Conservation (phyloP, 371 early-diverging fungal genomes). For the Mucor piriformis region DNA sequence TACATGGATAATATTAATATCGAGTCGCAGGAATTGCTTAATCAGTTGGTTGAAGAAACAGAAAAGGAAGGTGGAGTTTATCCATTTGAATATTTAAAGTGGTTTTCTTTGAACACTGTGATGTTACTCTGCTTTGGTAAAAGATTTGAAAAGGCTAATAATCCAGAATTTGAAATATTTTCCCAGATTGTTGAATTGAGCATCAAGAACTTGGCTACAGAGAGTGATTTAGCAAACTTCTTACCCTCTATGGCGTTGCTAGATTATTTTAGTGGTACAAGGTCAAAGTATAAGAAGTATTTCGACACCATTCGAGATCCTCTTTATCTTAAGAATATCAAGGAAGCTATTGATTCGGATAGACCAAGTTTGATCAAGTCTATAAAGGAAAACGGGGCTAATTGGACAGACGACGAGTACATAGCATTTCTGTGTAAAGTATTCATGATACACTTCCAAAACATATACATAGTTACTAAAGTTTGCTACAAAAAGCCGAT, state of each 20-base stretch:
- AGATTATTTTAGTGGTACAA: conserved; percentile 6
- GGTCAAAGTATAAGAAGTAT: conserved; percentile 5
- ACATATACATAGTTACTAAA: too few relatives aligned
- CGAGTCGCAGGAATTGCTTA: background rate
- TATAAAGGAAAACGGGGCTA: background rate
- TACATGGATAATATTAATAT: conserved; percentile 1
- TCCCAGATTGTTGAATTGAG: background rate
- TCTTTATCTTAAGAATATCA: background rate
- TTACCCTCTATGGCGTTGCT: conserved; percentile 1
- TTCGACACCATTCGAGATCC: background rate
- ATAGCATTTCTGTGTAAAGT: conserved; percentile 7
- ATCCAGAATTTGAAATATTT: conserved; percentile 11
- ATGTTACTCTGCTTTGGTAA: conserved; percentile 3
- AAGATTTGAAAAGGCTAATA: background rate
- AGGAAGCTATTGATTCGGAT: conserved; percentile 9
- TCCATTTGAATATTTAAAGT: conserved; percentile 5
- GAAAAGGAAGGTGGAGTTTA: background rate
- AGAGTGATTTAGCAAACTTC: conserved; percentile 12
- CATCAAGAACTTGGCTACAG: background rate
- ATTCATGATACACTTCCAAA: background rate
- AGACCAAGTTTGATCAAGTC: conserved; percentile 13
- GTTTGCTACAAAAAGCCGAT: conserved; percentile 16
- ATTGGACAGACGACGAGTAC: conserved; percentile 4
- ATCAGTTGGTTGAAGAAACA: background rate
- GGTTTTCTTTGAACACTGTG: conserved; percentile 13